Base-by-base conservation (phyloP, 148 eudicot species). In the Diospyros lotus region DNA sequence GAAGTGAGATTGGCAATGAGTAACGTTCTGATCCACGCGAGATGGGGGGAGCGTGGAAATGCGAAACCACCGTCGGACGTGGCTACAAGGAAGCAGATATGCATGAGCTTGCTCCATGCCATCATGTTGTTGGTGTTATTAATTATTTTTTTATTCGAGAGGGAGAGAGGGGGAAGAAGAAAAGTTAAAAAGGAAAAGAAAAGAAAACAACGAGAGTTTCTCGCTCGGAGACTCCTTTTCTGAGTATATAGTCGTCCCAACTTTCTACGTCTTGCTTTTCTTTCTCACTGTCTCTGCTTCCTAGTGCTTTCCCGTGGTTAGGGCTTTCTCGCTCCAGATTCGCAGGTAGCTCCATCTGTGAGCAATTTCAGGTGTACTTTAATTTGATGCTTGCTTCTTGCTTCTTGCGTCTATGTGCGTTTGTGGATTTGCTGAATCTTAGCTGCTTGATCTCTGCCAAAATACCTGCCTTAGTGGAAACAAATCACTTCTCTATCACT, bases 191-290 rank as follows among this genome's bases (percentile, higher is more conserved):
- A 28, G 28, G 28, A 28, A 28, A 28, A 28, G 28, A 28, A 28
- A 28, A 28, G 28, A 28, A 28, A 28, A 28, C 28, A 28, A 28
- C 28, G 28, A 28, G 28, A 28, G 28, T 28, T 28, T 28, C 28
- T 28, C 28, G 28, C 28, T 52, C 54, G 55, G 51, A 44, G 51
- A 64, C 62, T 48, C 56, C 6, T 72, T n/a, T 72, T 17, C 6
- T 43, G 12, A 46, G 1, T 8, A 48, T 52, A 9, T 13, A 74
- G 69, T 76, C 64, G 76, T 64, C 69, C 73, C 77, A 58, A 73
- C 76, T 79, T 83, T 73, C 77, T 63, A 59, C 76, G 58, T 73
- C 77, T 79, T 6, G 73, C 81, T 79, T 79, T 71, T 38, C 53
- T 48, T 60, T 43, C 53, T 6, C 60, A 52, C 18, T 39, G 45